phyloP scores from a whole-genome alignment of 2,329 filamentous ascomycete species.

The Hypoxylon sp. region DNA sequence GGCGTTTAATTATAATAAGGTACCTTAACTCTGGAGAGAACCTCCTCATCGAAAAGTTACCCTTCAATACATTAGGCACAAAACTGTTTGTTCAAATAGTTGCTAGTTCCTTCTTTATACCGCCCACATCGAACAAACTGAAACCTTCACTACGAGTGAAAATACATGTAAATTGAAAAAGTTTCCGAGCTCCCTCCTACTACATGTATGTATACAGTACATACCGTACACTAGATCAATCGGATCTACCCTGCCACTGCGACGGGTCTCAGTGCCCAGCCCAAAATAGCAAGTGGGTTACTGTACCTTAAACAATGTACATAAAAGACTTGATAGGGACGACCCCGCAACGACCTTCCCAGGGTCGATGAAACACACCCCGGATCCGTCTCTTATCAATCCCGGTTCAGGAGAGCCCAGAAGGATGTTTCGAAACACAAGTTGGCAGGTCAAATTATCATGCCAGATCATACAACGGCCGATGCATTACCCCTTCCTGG shows the following conservation, averaged over 20 bases:
- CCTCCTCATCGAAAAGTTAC: neutral
- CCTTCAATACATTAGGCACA: no score
- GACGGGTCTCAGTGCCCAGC: constrained; percentile 6
- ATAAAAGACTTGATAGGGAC: constrained; percentile 8
- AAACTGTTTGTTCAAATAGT: constrained; percentile 14
- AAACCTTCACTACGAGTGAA: constrained; percentile 5
- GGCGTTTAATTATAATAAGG: constrained; percentile 1
- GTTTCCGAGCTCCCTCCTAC: constrained; percentile 1
- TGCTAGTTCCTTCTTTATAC: neutral
- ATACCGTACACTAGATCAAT: neutral
- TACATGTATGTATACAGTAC: no score
- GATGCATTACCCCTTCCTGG: neutral
- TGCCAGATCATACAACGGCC: constrained; percentile 19
- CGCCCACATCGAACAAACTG: neutral
- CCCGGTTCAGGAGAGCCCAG: constrained; percentile 28
- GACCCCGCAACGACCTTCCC: constrained; percentile 31
- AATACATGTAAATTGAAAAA: constrained; percentile 5
- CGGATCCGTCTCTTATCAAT: constrained; percentile 15
- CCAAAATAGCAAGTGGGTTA: constrained; percentile 38
- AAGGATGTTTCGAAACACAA: constrained; percentile 41
- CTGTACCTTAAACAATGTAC: neutral
- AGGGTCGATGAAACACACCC: constrained; percentile 40
- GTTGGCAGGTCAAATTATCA: constrained; percentile 12
- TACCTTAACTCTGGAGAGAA: neutral
- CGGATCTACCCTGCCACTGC: constrained; percentile 31